Percentiles rank a stretch among this genome's conserved stretches.
phyloP scores from a whole-genome alignment of 192 early-diverging fungal genomes.

The Coemansia sp. region DNA sequence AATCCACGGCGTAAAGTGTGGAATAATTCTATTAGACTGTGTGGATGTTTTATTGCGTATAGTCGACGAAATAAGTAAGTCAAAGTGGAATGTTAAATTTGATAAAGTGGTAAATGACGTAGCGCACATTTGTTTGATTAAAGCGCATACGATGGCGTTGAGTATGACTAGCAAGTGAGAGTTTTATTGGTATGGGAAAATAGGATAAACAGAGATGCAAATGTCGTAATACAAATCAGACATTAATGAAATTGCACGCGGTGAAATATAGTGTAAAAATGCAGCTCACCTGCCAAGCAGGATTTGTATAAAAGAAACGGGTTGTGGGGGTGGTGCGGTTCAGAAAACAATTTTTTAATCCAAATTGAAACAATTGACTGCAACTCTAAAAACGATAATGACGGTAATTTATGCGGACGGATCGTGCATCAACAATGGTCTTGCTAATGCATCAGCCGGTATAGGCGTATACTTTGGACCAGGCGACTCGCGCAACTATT shows the following conservation, averaged over 20 bases:
- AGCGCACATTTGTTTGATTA: background rate
- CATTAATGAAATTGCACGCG: too few species aligned
- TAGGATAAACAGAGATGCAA: too few species aligned
- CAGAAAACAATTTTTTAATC: too few species aligned
- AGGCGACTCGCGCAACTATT: slow-evolving; percentile 6
- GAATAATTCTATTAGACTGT: background rate
- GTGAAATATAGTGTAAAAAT: too few species aligned
- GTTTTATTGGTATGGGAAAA: too few species aligned
- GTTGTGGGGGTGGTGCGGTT: too few species aligned
- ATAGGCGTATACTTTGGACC: slow-evolving; percentile 12
- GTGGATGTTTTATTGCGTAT: background rate
- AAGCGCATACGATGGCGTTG: background rate
- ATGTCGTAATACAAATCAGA: too few species aligned
- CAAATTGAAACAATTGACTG: too few species aligned
- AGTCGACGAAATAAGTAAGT: background rate
- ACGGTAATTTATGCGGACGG: slow-evolving; percentile 9
- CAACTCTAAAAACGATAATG: background rate
- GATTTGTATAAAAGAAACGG: too few species aligned
- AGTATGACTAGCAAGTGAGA: background rate
- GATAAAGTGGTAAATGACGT: background rate
- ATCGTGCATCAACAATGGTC: slow-evolving; percentile 10
- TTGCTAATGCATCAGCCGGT: background rate
- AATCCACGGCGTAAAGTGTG: background rate
- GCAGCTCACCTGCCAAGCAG: too few species aligned
- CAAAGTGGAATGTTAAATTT: background rate